Evolutionary conservation across 306 rosid species (phyloP).

Genomic region (Bauhinia variegata): DNA sequence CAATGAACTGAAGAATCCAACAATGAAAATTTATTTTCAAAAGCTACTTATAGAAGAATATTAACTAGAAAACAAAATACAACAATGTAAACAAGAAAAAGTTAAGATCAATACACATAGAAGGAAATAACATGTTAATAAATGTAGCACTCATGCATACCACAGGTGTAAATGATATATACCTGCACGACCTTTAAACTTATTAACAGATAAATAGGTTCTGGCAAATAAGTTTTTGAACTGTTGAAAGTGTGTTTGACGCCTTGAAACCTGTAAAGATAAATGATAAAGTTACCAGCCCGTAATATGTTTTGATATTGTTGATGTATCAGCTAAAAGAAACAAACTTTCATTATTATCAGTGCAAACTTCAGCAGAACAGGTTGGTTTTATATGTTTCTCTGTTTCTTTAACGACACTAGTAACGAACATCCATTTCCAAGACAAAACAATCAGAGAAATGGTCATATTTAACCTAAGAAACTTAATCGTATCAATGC

Average conservation of each 20-base stretch:
- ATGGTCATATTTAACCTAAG: too few species aligned
- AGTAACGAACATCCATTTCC: too few species aligned
- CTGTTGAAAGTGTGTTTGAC: conserved; percentile 46
- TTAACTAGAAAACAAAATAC: too few species aligned
- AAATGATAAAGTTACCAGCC: conserved; percentile 23
- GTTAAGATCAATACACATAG: too few species aligned
- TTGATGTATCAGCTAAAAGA: background rate
- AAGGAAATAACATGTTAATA: background rate
- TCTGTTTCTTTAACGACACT: too few species aligned
- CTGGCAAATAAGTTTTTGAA: conserved; percentile 42
- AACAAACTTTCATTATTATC: background rate
- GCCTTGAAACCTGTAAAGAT: conserved; percentile 65
- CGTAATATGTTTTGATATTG: background rate
- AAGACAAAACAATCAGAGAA: too few species aligned
- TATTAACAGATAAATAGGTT: conserved; percentile 36
- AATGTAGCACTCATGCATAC: background rate
- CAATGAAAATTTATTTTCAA: too few species aligned
- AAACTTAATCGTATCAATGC: too few species aligned
- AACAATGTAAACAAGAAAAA: too few species aligned
- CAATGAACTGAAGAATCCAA: too few species aligned
- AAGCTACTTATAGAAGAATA: too few species aligned
- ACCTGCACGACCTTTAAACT: conserved; percentile 44
- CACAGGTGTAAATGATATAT: background rate
- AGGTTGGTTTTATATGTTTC: too few species aligned
- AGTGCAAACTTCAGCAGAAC: background rate